Conservation (phyloP, 2,329 filamentous ascomycete genomes). For the Fusarium begoniae region DNA sequence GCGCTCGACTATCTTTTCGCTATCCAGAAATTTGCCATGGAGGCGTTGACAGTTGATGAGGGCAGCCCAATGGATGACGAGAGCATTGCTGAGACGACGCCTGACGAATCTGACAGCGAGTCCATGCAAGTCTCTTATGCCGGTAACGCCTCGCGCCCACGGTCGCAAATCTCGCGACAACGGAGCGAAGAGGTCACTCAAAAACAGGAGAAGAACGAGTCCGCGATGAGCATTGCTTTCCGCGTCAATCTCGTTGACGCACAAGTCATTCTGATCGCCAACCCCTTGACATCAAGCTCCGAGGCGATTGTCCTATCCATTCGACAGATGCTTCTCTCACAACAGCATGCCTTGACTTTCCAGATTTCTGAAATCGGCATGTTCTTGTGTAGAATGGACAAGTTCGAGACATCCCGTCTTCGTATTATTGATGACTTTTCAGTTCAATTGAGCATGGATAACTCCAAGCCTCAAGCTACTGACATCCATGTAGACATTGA, state of each 20-base stretch:
- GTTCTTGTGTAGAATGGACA: constrained; percentile 99
- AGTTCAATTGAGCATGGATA: constrained; percentile 87
- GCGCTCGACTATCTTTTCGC: constrained; percentile 96
- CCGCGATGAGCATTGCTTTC: constrained; percentile 80
- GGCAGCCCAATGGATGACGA: constrained; percentile 60
- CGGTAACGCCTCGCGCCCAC: constrained; percentile 46
- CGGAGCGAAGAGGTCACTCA: constrained; percentile 34
- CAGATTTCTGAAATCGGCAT: constrained; percentile 96
- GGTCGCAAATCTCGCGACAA: constrained; percentile 42
- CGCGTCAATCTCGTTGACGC: constrained; percentile 95
- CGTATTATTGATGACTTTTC: constrained; percentile 98
- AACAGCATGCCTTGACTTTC: constrained; percentile 92
- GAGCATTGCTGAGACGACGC: constrained; percentile 61
- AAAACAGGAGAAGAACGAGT: constrained; percentile 33
- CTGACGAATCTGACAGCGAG: constrained; percentile 68
- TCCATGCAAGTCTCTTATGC: constrained; percentile 61
- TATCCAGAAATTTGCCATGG: constrained; percentile 82
- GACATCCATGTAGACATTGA: constrained; percentile 90
- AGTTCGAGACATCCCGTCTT: constrained; percentile 88
- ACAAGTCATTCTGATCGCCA: constrained; percentile 95
- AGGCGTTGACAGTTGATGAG: constrained; percentile 72
- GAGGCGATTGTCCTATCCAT: constrained; percentile 96
- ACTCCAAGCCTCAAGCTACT: constrained; percentile 67
- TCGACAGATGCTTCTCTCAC: constrained; percentile 90
- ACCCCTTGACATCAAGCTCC: constrained; percentile 86